These are phyloP conservation scores for Chalciporus sp. DNA, from an alignment of 1,284 basidiomycete genomes.

Conservation along the genomic window DNA sequence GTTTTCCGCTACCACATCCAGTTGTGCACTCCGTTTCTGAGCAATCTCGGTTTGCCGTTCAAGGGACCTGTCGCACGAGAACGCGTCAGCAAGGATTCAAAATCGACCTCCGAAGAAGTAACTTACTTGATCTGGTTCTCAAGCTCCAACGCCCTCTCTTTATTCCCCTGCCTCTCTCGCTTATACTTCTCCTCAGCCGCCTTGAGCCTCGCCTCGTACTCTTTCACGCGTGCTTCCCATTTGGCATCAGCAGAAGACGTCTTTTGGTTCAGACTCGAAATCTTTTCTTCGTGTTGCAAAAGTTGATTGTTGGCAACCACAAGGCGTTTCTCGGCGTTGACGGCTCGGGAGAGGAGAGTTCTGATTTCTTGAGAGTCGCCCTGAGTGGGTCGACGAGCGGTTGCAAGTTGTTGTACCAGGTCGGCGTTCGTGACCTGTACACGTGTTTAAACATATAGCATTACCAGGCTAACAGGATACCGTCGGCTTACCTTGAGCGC, in stretches of 20 bases:
- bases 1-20: slow-evolving; percentile 64
- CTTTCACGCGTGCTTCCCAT: slow-evolving; percentile 92
- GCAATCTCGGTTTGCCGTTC: slow-evolving; percentile 73
- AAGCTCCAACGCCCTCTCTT: slow-evolving; percentile 77
- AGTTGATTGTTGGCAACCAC: slow-evolving; percentile 84
- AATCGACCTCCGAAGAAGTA: slow-evolving; percentile 26
- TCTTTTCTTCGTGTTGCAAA: slow-evolving; percentile 78
- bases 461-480: neutral
- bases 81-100: slow-evolving; percentile 5
- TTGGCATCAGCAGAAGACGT: slow-evolving; percentile 73
- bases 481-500: slow-evolving; percentile 63
- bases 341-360: slow-evolving; percentile 70
- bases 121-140: slow-evolving; percentile 68
- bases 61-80: slow-evolving; percentile 49
- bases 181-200: slow-evolving; percentile 94
- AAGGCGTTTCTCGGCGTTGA: slow-evolving; percentile 81
- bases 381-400: slow-evolving; percentile 65
- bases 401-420: slow-evolving; percentile 72
- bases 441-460: neutral
- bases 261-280: slow-evolving; percentile 73
- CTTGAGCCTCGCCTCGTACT: slow-evolving; percentile 84
- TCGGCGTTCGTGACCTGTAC: slow-evolving; percentile 74
- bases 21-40: slow-evolving; percentile 65
- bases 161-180: slow-evolving; percentile 91
- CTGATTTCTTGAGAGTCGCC: slow-evolving; percentile 73